Conservation (phyloP, 108 stramenopile genomes). For the Cyclotella kingstonii region DNA sequence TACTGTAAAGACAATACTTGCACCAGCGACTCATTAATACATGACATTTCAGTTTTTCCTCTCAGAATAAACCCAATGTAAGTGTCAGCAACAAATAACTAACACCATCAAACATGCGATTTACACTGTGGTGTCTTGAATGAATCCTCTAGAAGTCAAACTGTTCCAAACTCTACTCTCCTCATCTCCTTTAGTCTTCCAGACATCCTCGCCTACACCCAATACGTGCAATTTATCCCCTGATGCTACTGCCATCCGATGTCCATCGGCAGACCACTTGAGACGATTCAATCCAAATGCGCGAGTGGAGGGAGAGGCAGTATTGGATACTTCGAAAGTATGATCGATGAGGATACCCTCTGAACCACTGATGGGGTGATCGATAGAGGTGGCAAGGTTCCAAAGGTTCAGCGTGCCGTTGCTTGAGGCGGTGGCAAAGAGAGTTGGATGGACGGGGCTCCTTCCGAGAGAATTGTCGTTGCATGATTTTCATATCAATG, state of each 20-base stretch:
- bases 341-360: slow-evolving; percentile 70
- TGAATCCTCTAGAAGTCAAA: slow-evolving; percentile 60
- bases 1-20: too few species aligned
- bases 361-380: slow-evolving; percentile 76
- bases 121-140: slow-evolving; percentile 14
- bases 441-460: slow-evolving; percentile 75
- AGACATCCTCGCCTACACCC: slow-evolving; percentile 70
- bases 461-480: too few species aligned
- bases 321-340: neutral
- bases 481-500: too few species aligned
- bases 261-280: slow-evolving; percentile 78
- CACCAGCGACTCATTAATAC: too few species aligned
- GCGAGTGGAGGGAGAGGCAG: neutral
- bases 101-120: neutral
- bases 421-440: slow-evolving; percentile 84
- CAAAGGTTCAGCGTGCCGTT: slow-evolving; percentile 84
- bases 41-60: too few species aligned
- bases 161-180: slow-evolving; percentile 65
- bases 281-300: slow-evolving; percentile 68
- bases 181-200: slow-evolving; percentile 75
- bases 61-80: neutral
- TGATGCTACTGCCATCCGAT: slow-evolving; percentile 75
- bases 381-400: slow-evolving; percentile 78
- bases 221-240: slow-evolving; percentile 79
- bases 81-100: neutral